phyloP scores from a whole-genome alignment of 1,284 basidiomycete species.

The Cutaneotrichosporon curvatum region DNA sequence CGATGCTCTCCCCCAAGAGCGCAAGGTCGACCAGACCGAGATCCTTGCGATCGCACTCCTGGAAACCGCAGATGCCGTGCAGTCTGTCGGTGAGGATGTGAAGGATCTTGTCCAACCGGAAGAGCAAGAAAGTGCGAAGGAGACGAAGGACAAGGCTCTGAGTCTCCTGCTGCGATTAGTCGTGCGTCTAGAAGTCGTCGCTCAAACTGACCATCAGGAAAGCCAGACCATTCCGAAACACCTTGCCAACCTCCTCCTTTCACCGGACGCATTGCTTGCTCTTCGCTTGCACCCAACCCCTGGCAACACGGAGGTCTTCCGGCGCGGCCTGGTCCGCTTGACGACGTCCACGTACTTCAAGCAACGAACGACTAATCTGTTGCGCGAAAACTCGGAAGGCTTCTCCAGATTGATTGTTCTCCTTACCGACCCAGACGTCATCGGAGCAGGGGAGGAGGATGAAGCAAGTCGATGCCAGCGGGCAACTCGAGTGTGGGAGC shows the following conservation, averaged over 20 bases:
- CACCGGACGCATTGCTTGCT: conserved; percentile 20
- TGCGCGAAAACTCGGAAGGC: conserved; percentile 95
- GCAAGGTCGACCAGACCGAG: background rate
- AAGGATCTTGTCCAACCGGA: conserved; percentile 1
- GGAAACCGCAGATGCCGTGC: conserved; percentile 13
- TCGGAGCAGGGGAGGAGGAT: conserved; percentile 10
- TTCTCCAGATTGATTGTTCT: conserved; percentile 85
- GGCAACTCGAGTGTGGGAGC: conserved; percentile 71
- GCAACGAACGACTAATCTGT: conserved; percentile 95
- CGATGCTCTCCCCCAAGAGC: background rate
- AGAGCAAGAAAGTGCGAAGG: background rate
- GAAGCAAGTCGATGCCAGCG: conserved; percentile 48
- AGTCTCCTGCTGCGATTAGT: conserved; percentile 7
- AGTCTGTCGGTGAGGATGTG: conserved; percentile 3
- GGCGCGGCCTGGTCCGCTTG: conserved; percentile 26
- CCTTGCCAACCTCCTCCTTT: conserved; percentile 24
- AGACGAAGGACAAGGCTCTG: conserved; percentile 1
- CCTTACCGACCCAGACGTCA: conserved; percentile 59
- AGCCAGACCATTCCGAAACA: conserved; percentile 16
- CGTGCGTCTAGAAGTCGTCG: conserved; percentile 7
- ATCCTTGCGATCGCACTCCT: conserved; percentile 7
- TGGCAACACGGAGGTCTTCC: conserved; percentile 19
- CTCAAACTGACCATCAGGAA: background rate
- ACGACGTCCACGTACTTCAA: conserved; percentile 59
- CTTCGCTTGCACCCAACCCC: conserved; percentile 31